Evolutionary conservation across 306 rosid genomes (phyloP).

Genomic region (Benincasa hispida): DNA sequence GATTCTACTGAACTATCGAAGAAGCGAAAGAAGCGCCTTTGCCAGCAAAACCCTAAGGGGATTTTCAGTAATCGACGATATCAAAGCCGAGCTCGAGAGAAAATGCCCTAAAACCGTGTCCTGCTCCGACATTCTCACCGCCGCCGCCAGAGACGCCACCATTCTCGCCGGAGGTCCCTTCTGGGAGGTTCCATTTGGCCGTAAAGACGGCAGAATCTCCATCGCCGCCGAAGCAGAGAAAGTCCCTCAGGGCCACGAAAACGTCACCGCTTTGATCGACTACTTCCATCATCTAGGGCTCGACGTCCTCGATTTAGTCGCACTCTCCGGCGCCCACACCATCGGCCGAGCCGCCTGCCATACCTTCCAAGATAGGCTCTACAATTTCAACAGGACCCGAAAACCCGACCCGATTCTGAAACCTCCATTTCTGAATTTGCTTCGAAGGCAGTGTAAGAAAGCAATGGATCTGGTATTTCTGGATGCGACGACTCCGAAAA

Average conservation of each 20-base stretch:
- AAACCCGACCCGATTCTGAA: conserved; percentile 62
- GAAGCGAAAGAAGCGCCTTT: conserved; percentile 49
- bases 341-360: conserved; percentile 60
- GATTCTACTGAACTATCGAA: conserved; percentile 37
- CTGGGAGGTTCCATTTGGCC: conserved; percentile 83
- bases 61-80: conserved; percentile 54
- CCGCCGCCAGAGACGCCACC: conserved; percentile 83
- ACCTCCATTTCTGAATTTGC: conserved; percentile 26
- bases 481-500: conserved; percentile 59
- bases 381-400: conserved; percentile 34
- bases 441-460: conserved; percentile 37
- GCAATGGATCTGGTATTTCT: conserved; percentile 36
- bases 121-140: conserved; percentile 77
- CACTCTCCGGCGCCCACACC: conserved; percentile 82
- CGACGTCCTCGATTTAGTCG: conserved; percentile 59
- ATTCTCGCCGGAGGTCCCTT: conserved; percentile 75
- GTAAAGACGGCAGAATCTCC: conserved; percentile 58
- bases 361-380: conserved; percentile 38
- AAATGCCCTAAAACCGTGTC: conserved; percentile 70
- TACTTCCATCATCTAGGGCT: conserved; percentile 39
- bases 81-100: conserved; percentile 49
- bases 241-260: conserved; percentile 84
- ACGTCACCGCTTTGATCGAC: conserved; percentile 33
- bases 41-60: conserved; percentile 67
- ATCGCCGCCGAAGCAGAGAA: conserved; percentile 43